Base-by-base conservation (phyloP, 176 grass and related monocot species). In the Oryza rufipogon region DNA sequence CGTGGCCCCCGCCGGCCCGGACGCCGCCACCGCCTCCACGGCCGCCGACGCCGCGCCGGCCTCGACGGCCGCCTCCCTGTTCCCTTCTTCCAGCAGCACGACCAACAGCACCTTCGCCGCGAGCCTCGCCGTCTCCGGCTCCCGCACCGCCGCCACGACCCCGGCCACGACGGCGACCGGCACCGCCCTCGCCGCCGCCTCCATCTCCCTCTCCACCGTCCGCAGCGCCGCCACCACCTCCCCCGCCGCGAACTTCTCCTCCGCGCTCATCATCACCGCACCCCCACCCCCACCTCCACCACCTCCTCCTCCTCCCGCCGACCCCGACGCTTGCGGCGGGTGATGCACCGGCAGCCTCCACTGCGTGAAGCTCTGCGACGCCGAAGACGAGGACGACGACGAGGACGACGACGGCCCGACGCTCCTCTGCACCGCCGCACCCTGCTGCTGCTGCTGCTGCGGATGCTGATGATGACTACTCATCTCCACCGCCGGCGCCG, bases 351-450 rank as follows among this genome's bases (percentile, higher is more conserved):
- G 93, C 73, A 92, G 82, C 54, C 93, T 42, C 93, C 93, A 95
- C 88, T 92, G 90, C 33, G 93, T 95, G 83, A 95, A 95, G 76
- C 93, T 95, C 90, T 92, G 93, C 22, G 90, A 95, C 30, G 93
- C 89, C 9, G 93, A 95, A 5, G 90, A 92, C 0, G 90, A 95
- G 0, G 93, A 95, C 1, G 93, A 95, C 0, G 93, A 95, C 0
- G 93, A 95, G 0, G 88, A 95, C 0, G 93, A 90, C 7, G 89
- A 73, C 2, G 90, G 82, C 0, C 78, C 69, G 7, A 78, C 10
- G 17, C 77, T 84, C 58, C 83, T 65, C 73, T 82, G 80, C 9
- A 20, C 69, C 11, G 64, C 32, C 34, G 58, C 49, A 6, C 49
- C 49, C 22, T 64, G 60, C 36, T 16, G 80, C 20, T 47, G 80